Evolutionary conservation across 202 grass and related monocot genomes (phyloP).

Genomic region (Panicum hallii): DNA sequence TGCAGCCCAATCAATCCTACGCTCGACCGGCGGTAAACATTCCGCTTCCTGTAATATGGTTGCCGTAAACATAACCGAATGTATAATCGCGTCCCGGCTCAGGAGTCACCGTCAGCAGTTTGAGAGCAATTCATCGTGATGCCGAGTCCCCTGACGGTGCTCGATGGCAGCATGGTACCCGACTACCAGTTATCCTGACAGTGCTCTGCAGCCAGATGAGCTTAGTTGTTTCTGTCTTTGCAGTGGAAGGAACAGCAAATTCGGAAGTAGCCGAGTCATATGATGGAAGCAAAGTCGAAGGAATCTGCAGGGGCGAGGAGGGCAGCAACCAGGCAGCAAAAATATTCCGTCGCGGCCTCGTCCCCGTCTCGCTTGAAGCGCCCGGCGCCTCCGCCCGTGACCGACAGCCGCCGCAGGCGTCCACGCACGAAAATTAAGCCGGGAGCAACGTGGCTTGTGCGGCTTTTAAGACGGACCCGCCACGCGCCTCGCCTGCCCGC

Average conservation of each 20-base stretch:
- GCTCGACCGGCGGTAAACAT: too few relatives aligned
- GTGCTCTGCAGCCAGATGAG: too few relatives aligned
- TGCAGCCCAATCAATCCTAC: too few relatives aligned
- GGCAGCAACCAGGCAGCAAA: background rate
- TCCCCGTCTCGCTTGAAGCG: constrained; percentile 22
- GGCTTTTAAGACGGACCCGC: constrained; percentile 33
- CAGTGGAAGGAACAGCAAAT: background rate
- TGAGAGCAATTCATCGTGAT: too few relatives aligned
- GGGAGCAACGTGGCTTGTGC: background rate
- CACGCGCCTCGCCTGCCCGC: background rate
- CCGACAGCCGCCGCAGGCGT: constrained; percentile 42
- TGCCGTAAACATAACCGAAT: too few relatives aligned
- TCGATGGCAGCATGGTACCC: too few relatives aligned
- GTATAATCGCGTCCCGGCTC: too few relatives aligned
- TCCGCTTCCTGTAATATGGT: too few relatives aligned
- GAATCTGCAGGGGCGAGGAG: background rate
- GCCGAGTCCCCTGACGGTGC: too few relatives aligned
- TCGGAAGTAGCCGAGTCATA: background rate
- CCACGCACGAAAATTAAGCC: constrained; percentile 22
- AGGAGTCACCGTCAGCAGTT: too few relatives aligned
- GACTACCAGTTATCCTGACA: too few relatives aligned
- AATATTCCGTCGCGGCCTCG: background rate
- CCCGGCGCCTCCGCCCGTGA: constrained; percentile 45
- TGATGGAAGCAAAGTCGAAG: constrained; percentile 1
- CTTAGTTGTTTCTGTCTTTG: too few relatives aligned